Base-by-base conservation (phyloP, 2,329 filamentous ascomycete species). In the Decorospora gaudefroyi region DNA sequence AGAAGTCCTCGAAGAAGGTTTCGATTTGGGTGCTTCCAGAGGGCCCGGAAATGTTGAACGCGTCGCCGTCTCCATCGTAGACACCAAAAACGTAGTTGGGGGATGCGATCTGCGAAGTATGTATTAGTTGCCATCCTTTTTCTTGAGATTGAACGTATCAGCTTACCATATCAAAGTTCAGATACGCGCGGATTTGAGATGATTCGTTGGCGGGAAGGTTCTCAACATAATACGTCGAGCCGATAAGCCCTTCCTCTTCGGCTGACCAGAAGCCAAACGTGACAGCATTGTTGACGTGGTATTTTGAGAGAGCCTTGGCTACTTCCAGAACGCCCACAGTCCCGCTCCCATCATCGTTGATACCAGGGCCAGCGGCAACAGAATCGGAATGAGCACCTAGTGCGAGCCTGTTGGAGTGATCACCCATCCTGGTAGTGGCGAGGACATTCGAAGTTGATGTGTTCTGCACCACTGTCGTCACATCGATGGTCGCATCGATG, bases 381-480 rank as follows among this genome's bases (percentile, higher is more conserved):
- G 62, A 67, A 49, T 73, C 69, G 5, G 62, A 63, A 51, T 73
- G 70, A 9, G 65, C 71, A 10, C 67, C 71, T 0, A 72, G 49
- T 23, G 65, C 55, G 27, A 73, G 56, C 22, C 61, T 62, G 32
- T 65, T 70, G 48, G 69, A 53, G 16, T 61, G 57, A 43, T 69
- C 61, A 13, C 70, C 71, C 21, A 56, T 49, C 31, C 67, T 70
- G 45, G 67, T 64, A 12, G 67, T 63, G 6, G 69, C 70, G 23
- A 72, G 49, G 15, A 73, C 63, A 31, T 73, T 72, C 42, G 62
- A 63, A 49, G 78, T 80, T 1, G 74, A 75, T 9, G 73, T 68
- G 52, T 76, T 75, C 52, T 77, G 71, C 22, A 76, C 61, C 39
- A 72, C 57, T 19, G 74, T 72, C 33, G 76, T 62, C 15, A 81